phyloP scores from a whole-genome alignment of 2,329 filamentous ascomycete genomes.

The Neofusicoccum laricinum region DNA sequence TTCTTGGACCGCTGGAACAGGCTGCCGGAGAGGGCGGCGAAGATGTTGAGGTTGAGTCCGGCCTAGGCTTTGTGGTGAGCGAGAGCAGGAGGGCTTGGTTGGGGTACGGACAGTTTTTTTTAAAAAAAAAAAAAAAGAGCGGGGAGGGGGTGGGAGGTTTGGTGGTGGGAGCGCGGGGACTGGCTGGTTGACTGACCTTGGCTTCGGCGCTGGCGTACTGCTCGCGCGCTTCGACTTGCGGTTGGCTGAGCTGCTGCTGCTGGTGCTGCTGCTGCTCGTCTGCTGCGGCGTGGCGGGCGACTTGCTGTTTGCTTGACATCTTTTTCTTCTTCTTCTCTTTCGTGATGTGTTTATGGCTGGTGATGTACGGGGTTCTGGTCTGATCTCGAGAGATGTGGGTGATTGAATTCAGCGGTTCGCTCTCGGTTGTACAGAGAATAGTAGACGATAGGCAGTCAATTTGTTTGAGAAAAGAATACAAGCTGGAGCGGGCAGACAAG shows the following conservation, averaged over 20 bases:
- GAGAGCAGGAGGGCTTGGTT: not conserved
- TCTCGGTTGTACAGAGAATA: too few species aligned
- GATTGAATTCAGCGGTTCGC: too few species aligned
- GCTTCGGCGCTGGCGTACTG: slow-evolving; percentile 31
- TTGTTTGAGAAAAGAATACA: not conserved
- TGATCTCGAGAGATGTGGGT: not conserved
- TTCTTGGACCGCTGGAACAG: slow-evolving; percentile 30
- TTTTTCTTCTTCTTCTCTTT: not conserved
- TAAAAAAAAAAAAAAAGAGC: too few species aligned
- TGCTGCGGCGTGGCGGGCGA: not conserved
- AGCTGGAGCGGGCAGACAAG: not conserved
- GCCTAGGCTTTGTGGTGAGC: slow-evolving; percentile 19
- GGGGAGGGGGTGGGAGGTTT: not conserved
- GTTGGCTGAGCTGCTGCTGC: not conserved
- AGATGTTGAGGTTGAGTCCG: slow-evolving; percentile 36
- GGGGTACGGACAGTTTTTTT: too few species aligned
- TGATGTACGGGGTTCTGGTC: too few species aligned
- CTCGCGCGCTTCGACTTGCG: slow-evolving; percentile 26
- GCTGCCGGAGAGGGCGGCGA: slow-evolving; percentile 33
- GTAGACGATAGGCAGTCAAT: not conserved
- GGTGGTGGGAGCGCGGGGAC: not conserved
- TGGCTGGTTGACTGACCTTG: slow-evolving; percentile 28
- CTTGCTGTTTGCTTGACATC: slow-evolving; percentile 3
- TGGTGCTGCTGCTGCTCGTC: not conserved
- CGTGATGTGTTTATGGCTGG: not conserved